phyloP scores from a whole-genome alignment of 139 green algal species.

The Tetraselmis chui region DNA sequence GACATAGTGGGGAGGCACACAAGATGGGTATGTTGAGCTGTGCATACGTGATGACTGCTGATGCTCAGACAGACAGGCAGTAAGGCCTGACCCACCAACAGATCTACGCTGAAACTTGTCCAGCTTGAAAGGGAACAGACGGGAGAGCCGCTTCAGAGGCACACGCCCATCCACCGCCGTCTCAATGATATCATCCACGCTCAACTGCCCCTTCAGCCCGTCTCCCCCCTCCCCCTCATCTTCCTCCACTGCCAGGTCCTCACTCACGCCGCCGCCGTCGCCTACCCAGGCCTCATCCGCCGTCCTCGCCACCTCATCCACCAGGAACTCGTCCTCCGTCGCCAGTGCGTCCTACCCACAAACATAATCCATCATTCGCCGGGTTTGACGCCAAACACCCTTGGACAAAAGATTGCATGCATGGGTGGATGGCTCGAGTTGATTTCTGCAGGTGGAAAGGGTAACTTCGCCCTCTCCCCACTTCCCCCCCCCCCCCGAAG shows the following conservation, averaged over 20 bases:
- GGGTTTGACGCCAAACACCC: neutral
- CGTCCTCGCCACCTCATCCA: neutral
- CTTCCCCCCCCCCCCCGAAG: neutral
- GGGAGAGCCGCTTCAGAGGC: neutral
- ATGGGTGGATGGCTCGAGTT: neutral
- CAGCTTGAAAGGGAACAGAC: conserved; percentile 59
- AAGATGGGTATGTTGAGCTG: neutral
- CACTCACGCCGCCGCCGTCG: neutral
- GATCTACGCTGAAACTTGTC: conserved; percentile 64
- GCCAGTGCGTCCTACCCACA: neutral
- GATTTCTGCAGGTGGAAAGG: neutral
- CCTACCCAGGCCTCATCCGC: neutral
- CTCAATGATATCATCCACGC: neutral
- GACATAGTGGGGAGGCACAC: neutral
- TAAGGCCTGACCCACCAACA: conserved; percentile 21
- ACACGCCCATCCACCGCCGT: neutral
- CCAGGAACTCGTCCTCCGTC: neutral
- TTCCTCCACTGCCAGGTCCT: neutral
- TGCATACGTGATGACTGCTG: neutral
- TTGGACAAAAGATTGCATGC: neutral
- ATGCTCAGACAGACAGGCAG: neutral
- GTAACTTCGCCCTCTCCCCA: neutral
- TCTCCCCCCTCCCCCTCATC: neutral
- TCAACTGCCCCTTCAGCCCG: conserved; percentile 1
- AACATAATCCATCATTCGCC: neutral